Evolutionary conservation across 345 rosid genomes (phyloP).

Genomic region (Salix viminalis): DNA sequence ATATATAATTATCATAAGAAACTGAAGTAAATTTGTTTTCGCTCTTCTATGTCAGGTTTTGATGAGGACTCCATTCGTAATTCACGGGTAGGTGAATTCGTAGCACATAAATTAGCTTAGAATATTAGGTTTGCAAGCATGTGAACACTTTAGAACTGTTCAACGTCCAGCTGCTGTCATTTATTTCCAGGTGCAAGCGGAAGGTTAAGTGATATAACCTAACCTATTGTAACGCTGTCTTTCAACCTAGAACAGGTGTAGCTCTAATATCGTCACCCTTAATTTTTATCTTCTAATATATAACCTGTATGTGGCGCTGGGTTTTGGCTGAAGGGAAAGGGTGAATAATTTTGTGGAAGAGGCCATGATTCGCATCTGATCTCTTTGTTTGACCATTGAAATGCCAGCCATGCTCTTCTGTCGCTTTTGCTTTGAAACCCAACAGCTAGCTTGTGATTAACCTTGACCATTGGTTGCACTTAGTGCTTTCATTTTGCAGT

Average conservation of each 20-base stretch:
- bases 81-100: not conserved
- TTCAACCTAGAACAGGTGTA: not conserved
- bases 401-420: not conserved
- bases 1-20: not conserved
- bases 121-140: not conserved
- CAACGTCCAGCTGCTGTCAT: not conserved
- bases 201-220: not conserved
- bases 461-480: not conserved
- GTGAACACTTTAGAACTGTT: not conserved
- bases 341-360: too few relatives aligned
- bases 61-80: not conserved
- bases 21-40: not conserved
- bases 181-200: not conserved
- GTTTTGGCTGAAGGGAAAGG: too few relatives aligned
- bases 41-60: not conserved
- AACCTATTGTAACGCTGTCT: not conserved
- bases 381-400: not conserved
- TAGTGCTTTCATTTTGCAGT: not conserved
- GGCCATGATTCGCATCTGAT: not conserved
- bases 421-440: not conserved
- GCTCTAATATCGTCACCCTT: too few relatives aligned
- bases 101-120: not conserved
- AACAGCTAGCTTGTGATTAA: not conserved
- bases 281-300: too few relatives aligned
- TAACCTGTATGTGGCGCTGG: too few relatives aligned